Base-by-base conservation (phyloP, 108 stramenopile species). In the Poteriospumella lacustris region DNA sequence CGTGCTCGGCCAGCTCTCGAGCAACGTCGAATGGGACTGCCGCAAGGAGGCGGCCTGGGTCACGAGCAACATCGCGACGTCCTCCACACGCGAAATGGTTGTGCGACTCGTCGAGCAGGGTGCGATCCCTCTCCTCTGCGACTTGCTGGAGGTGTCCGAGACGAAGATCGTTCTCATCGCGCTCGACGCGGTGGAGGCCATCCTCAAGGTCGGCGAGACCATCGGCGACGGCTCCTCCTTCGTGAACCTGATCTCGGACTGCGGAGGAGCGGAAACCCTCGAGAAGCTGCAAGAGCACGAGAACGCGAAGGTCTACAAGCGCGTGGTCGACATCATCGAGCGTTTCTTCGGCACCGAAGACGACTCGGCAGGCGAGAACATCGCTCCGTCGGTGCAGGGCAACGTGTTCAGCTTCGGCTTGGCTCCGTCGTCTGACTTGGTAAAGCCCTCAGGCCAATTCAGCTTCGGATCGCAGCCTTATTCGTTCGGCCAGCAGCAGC, bases 1-100 rank as follows among this genome's bases (percentile, higher is more conserved):
- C 24, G 78, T 94, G 42, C 75, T 91, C 39, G 58, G 82, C 29
- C 85, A 84, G 43, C 85, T 93, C 42, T 73, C 70, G 1, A 68
- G 60, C 24, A 43, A 79, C 41, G 91, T 83, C 56, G 90, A 87
- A 33, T 95, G 92, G 92, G 91, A 92, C 44, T 91, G 92, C 0
- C 82, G 88, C 1, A 95, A 94, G 85, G 96, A 97, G 82, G 94
- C 94, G 1, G 75, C 89, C 42, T 97, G 92, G 90, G 86, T 86
- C 5, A 59, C 94, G 28, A 83, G 86, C 69, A 95, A 95, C 78
- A 73, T 95, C 76, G 85, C 88, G 43, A 90, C 90, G 1, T 86
- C 85, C 36, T 90, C 91, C 0, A 88, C 34, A 67, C 59, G 81
- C 1, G 70, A 52, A 19, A 85, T 91, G 29, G 80, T 93, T 0